Conservation (phyloP, 2,329 filamentous ascomycete species). For the Ascochyta pisi region DNA sequence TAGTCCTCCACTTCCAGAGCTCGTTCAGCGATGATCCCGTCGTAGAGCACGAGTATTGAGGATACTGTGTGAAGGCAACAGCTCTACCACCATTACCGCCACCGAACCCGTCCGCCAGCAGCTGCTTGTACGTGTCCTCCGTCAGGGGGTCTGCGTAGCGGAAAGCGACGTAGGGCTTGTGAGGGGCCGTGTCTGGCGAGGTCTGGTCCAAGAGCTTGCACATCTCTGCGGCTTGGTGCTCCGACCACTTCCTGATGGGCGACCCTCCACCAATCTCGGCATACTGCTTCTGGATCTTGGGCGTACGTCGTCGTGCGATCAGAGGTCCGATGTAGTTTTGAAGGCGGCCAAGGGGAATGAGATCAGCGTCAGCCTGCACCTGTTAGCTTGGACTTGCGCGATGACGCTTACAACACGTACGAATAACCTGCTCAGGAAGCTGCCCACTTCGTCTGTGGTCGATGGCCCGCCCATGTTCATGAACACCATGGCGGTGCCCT, state of each 20-base stretch:
- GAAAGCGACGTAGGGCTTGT: slow-evolving; percentile 97
- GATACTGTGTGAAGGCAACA: slow-evolving; percentile 97
- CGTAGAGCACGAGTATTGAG: slow-evolving; percentile 97
- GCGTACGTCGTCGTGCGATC: slow-evolving; percentile 84
- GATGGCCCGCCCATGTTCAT: slow-evolving; percentile 98
- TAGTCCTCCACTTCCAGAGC: slow-evolving; percentile 94
- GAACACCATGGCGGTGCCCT: slow-evolving; percentile 97
- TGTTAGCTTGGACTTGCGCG: slow-evolving; percentile 22
- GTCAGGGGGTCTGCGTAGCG: slow-evolving; percentile 93
- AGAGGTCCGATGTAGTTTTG: slow-evolving; percentile 90
- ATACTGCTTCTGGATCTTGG: slow-evolving; percentile 97
- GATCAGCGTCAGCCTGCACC: slow-evolving; percentile 80
- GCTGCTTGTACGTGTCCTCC: slow-evolving; percentile 85
- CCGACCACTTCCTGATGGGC: slow-evolving; percentile 97
- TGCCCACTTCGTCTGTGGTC: slow-evolving; percentile 84
- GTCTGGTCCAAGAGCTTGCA: slow-evolving; percentile 94
- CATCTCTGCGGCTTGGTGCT: slow-evolving; percentile 92
- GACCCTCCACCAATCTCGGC: slow-evolving; percentile 95
- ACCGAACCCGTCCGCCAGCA: slow-evolving; percentile 90
- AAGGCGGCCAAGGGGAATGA: slow-evolving; percentile 92
- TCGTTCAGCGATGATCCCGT: slow-evolving; percentile 97
- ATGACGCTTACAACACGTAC: slow-evolving; percentile 60
- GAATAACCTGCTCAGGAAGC: slow-evolving; percentile 90
- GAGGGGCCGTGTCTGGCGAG: slow-evolving; percentile 90
- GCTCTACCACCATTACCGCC: slow-evolving; percentile 88